phyloP scores from a whole-genome alignment of 1,284 basidiomycete genomes.

The Cutaneotrichosporon spelunceum region DNA sequence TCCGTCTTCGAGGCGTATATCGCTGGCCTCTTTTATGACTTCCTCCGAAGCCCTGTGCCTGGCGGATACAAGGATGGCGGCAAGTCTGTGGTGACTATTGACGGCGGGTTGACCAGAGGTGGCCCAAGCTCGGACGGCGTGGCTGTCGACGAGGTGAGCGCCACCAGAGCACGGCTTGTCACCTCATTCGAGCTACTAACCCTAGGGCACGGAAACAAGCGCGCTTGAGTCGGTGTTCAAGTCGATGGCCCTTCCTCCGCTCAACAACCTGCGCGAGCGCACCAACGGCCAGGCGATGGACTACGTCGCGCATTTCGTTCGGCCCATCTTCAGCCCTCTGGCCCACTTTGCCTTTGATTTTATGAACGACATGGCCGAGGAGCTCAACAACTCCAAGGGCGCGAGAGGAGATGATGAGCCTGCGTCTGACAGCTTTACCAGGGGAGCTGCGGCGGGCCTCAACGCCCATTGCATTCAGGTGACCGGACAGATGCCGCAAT shows the following conservation, averaged over 20 bases:
- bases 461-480: constrained; percentile 10
- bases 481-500: constrained; percentile 10
- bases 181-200: background rate
- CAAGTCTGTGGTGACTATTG: constrained; percentile 8
- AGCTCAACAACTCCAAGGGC: background rate
- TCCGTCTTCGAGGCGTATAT: constrained; percentile 45
- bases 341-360: constrained; percentile 29
- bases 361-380: constrained; percentile 17
- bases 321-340: constrained; percentile 36
- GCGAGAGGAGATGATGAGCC: constrained; percentile 1
- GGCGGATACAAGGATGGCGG: constrained; percentile 14
- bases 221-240: constrained; percentile 9
- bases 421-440: background rate
- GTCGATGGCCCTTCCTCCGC: constrained; percentile 2
- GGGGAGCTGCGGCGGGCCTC: constrained; percentile 12
- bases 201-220: background rate
- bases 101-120: constrained; percentile 7
- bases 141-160: constrained; percentile 8
- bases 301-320: constrained; percentile 38
- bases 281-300: constrained; percentile 37
- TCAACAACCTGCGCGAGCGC: constrained; percentile 2
- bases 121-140: background rate
- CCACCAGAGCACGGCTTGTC: background rate
- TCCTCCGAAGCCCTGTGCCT: constrained; percentile 20
- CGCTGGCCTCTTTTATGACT: constrained; percentile 39